Conservation (phyloP, 768 basidiomycete genomes). For the Chalciporus sphaerocephalus region DNA sequence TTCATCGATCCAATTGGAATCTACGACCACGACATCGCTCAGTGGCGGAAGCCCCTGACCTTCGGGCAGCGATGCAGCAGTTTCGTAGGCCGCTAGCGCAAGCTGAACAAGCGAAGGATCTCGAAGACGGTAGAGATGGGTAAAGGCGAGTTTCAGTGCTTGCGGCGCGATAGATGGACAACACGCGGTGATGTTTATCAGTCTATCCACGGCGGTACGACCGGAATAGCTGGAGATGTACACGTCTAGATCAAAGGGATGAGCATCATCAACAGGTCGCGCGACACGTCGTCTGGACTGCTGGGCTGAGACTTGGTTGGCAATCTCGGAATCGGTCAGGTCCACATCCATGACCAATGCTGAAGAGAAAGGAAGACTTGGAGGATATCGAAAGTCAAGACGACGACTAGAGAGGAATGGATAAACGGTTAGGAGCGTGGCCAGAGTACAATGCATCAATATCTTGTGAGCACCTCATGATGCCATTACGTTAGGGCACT, state of each 20-base stretch:
- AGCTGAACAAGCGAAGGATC: slow-evolving; percentile 60
- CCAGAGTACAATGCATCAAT: neutral
- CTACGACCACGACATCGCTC: slow-evolving; percentile 47
- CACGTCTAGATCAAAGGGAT: slow-evolving; percentile 84
- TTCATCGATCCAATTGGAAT: slow-evolving; percentile 73
- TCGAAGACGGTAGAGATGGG: slow-evolving; percentile 60
- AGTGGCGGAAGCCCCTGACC: slow-evolving; percentile 42
- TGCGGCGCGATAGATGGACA: slow-evolving; percentile 70
- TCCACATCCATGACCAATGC: slow-evolving; percentile 29
- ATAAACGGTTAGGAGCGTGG: neutral
- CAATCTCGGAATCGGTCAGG: slow-evolving; percentile 25
- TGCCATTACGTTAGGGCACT: slow-evolving; percentile 13
- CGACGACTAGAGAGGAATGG: neutral
- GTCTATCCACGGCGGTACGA: slow-evolving; percentile 70
- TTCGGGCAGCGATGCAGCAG: slow-evolving; percentile 27
- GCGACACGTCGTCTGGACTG: slow-evolving; percentile 22
- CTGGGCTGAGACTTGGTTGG: slow-evolving; percentile 9
- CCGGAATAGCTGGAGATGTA: slow-evolving; percentile 77
- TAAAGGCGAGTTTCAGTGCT: slow-evolving; percentile 63
- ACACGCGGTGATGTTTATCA: slow-evolving; percentile 59
- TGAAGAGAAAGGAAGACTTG: neutral
- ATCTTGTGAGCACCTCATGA: neutral
- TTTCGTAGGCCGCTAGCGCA: slow-evolving; percentile 53
- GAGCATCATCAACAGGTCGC: slow-evolving; percentile 64
- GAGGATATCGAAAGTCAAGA: neutral